A percentile compares a stretch with the other conserved stretches of the same genome.
Conservation (phyloP, 306 rosid genomes). For the Sechiopsis laciniata region DNA sequence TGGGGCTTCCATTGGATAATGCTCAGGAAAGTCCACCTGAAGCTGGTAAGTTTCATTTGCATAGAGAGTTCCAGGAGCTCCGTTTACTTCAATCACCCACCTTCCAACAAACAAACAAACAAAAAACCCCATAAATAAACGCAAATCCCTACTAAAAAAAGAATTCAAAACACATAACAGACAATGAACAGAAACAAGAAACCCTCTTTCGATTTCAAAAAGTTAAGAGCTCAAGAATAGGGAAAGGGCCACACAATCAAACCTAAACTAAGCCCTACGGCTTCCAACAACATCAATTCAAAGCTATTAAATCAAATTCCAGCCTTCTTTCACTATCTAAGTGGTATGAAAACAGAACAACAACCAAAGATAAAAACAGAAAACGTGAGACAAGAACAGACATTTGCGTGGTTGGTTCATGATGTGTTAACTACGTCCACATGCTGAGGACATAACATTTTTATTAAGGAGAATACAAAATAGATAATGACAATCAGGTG, state of each 20-base stretch:
- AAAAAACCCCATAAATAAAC: too few relatives aligned
- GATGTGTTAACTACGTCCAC: too few relatives aligned
- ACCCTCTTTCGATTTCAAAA: background rate
- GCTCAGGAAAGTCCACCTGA: constrained; percentile 98
- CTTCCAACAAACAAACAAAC: constrained; percentile 34
- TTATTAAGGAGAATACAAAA: too few relatives aligned
- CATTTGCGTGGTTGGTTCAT: too few relatives aligned
- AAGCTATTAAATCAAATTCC: background rate
- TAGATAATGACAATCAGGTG: too few relatives aligned
- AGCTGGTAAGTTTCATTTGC: constrained; percentile 88
- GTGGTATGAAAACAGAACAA: too few relatives aligned
- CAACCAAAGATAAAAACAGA: too few relatives aligned
- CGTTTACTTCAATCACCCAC: constrained; percentile 98
- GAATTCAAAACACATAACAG: too few relatives aligned
- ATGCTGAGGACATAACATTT: too few relatives aligned
- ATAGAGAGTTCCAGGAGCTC: constrained; percentile 95
- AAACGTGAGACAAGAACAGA: too few relatives aligned
- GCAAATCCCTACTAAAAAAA: too few relatives aligned
- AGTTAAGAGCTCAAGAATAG: background rate
- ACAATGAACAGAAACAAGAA: background rate
- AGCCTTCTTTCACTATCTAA: too few relatives aligned
- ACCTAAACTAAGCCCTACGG: background rate
- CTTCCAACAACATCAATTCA: background rate
- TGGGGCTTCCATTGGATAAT: constrained; percentile 99
- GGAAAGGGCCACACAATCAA: background rate